Conservation (phyloP, 2,329 filamentous ascomycete genomes). For the Hypoxylon sp. region DNA sequence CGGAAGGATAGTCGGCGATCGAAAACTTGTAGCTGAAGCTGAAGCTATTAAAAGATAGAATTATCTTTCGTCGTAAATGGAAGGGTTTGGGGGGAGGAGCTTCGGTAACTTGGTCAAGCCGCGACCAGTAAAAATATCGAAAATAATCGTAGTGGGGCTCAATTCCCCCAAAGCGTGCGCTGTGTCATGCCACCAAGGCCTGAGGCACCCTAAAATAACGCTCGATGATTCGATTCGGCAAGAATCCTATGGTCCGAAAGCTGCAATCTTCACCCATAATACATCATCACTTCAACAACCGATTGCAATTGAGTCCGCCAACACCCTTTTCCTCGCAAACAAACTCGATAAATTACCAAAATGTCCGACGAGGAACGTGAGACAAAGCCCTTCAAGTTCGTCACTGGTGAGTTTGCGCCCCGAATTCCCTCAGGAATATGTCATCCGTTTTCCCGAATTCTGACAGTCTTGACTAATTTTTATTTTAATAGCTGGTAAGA, state of each 20-base stretch:
- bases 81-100: slow-evolving; percentile 39
- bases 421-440: slow-evolving; percentile 51
- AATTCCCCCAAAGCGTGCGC: slow-evolving; percentile 33
- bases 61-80: slow-evolving; percentile 32
- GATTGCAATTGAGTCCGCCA: slow-evolving; percentile 56
- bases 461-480: slow-evolving; percentile 43
- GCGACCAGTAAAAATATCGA: slow-evolving; percentile 39
- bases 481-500: slow-evolving; percentile 51
- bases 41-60: slow-evolving; percentile 23
- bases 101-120: slow-evolving; percentile 39
- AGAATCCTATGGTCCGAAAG: slow-evolving; percentile 33
- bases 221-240: slow-evolving; percentile 44
- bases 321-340: slow-evolving; percentile 49
- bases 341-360: slow-evolving; percentile 66
- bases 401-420: slow-evolving; percentile 81
- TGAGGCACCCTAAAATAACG: slow-evolving; percentile 38
- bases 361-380: slow-evolving; percentile 93
- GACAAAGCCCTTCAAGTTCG: slow-evolving; percentile 99
- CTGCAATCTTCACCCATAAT: slow-evolving; percentile 13
- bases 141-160: slow-evolving; percentile 44
- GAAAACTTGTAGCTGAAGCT: slow-evolving; percentile 12
- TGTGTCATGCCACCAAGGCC: slow-evolving; percentile 42
- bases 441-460: slow-evolving; percentile 48
- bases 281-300: slow-evolving; percentile 40
- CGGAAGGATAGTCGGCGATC: slow-evolving; percentile 3